phyloP scores from a whole-genome alignment of 2,329 filamentous ascomycete genomes.

The Phaeosphaeria sp. region DNA sequence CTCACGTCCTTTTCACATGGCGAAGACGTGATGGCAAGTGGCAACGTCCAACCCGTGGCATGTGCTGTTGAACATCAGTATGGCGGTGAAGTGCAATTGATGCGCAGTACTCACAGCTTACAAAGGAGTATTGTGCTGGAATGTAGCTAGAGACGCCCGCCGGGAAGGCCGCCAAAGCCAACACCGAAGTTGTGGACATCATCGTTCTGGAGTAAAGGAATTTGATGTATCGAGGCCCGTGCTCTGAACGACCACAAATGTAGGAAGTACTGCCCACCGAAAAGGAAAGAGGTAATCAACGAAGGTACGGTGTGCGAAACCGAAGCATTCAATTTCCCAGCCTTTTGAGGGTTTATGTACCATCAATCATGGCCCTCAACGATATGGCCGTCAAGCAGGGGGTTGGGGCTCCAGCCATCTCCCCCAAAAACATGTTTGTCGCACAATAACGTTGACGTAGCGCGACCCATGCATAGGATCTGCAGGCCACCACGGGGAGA shows the following conservation, averaged over 20 bases:
- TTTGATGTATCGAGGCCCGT: conserved; percentile 1
- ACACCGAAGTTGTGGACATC: conserved; percentile 19
- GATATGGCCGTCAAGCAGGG: conserved; percentile 18
- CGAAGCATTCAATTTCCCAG: conserved; percentile 9
- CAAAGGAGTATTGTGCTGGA: not conserved
- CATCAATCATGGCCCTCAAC: conserved; percentile 6
- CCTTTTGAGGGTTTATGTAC: conserved; percentile 15
- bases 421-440: conserved; percentile 31
- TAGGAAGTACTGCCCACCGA: conserved; percentile 3
- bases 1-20: conserved; percentile 13
- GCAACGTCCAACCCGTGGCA: not conserved
- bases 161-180: not conserved
- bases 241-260: conserved; percentile 18
- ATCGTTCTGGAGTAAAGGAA: conserved; percentile 18
- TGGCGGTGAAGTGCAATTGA: not conserved
- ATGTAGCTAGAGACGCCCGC: not conserved
- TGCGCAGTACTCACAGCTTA: not conserved
- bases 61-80: not conserved
- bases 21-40: not conserved
- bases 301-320: conserved; percentile 12
- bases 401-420: conserved; percentile 30
- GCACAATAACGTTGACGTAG: conserved; percentile 24
- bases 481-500: conserved; percentile 21
- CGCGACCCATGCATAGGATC: conserved; percentile 16
- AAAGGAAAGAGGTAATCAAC: conserved; percentile 10